Evolutionary conservation across 768 basidiomycete species (phyloP), one percentile per base, ranked within the genome.

Genomic region (Termitomyces sp.): DNA sequence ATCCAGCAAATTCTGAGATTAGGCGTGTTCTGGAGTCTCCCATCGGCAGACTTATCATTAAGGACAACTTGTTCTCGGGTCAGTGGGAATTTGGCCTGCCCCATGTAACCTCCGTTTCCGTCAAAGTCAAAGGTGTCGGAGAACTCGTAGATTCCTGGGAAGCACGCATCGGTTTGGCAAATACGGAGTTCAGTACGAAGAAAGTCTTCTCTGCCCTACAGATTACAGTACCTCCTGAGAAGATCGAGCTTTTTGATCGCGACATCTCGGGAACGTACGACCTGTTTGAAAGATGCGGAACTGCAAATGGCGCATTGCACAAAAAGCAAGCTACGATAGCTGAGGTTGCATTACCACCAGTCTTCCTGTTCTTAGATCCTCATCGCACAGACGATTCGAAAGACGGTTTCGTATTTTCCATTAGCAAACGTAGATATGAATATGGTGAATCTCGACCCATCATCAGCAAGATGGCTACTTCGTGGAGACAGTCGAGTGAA

Each of bases 351-450:
- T 72, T 84, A 31, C 86, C 88, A 0, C 82, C 88, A 0, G 68
- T 97, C 12, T 93, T 86, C 75, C 77, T 92, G 77, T 81, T 97
- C 65, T 83, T 97, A 65, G 93, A 97, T 68, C 93, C 95, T 15
- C 86, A 89, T 36, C 84, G 94, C 1, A 93, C 91, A 4, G 84
- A 86, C 56, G 79, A 87, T 36, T 78, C 80, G 2, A 83, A 92
- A 34, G 95, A 98, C 66, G 77, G 79, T 4, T 97, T 93, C 68
- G 88, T 92, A 16, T 94, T 98, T 68, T 90, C 94, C 0, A 88
- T 82, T 46, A 87, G 81, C 65, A 92, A 80, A 50, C 78, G 89
- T 51, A 81, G 94, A 53, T 82, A 89, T 46, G 91, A 93, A 66
- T 95, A 85, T 66, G 88, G 89, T 54, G 91, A 92, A 67, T 82